Base-by-base conservation (phyloP, 2,329 filamentous ascomycete genomes). In the Penicillium nordicum region DNA sequence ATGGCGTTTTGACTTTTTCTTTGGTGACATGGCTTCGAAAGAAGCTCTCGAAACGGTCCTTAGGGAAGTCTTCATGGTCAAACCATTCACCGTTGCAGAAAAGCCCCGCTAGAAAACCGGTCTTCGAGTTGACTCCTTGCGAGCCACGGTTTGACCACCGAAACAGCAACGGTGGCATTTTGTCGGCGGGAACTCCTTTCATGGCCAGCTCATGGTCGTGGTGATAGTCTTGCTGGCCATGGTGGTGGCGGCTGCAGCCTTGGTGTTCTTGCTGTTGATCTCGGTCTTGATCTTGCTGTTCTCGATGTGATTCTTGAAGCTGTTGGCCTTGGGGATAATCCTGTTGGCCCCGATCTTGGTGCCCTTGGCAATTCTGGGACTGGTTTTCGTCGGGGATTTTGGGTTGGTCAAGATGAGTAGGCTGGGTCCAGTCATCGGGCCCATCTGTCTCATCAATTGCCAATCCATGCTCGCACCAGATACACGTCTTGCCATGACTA, bases 81-180 rank as follows among this genome's bases (percentile, higher is more conserved):
- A 54, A 53, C 11, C 67, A 63, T 2, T 43, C 27, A 4, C 50
- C 32, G 1, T 57, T 1, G 54, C 46, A 29, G 27, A 73, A 76
- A 0, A 68, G 34, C 0, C 67, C 70, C 4, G 71, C 70, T 1
- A 64, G 18, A n/a, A 72, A 65, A 0, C 57, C 14, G 1, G 34
- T 55, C 2, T 43, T 57, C 0, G 57, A 63, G 46, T 76, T 76
- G 1, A 70, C 52, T 0, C 74, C 74, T 42, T 67, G 66, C 0
- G 69, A 72, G 0, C 70, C 59, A 1, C 55, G 23, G 27, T 73
- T 72, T 1, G 63, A 71, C 60, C 69, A 75, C 12, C 74, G 59
- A 46, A 71, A 76, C 1, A 74, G 37, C 1, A 76, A n/a, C 0
- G 57, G 60, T 10, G 73, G 72, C 3, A 68, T 8, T 7, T 45